Percentiles rank a stretch among this genome's conserved stretches.
Evolutionary conservation across 1,139 yeast species (phyloP).

Genomic region (Williopsis jadinii): DNA sequence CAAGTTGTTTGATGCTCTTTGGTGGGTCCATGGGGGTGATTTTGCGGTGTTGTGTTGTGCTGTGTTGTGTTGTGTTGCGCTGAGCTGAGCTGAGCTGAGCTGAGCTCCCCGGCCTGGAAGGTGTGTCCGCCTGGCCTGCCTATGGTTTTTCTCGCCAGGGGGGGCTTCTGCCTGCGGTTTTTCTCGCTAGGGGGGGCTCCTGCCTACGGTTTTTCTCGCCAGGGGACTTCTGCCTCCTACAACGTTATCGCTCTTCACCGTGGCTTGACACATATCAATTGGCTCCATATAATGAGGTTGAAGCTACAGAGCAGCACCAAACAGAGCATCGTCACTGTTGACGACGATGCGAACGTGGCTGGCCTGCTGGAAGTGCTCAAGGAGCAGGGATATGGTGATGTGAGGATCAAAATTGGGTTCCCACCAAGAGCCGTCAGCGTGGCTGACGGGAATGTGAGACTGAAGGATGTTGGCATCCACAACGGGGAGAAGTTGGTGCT

Average conservation of each 20-base stretch:
- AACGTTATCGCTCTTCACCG: too few relatives aligned
- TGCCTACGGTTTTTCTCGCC: too few relatives aligned
- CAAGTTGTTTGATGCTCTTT: constrained; percentile 26
- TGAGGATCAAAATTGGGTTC: constrained; percentile 43
- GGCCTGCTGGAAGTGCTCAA: constrained; percentile 16
- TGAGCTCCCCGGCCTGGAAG: too few relatives aligned
- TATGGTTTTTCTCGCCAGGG: too few relatives aligned
- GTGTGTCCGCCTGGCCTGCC: too few relatives aligned
- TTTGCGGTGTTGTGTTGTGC: not conserved
- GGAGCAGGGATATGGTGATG: constrained; percentile 2
- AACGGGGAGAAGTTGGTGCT: constrained; percentile 53
- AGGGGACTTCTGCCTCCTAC: too few relatives aligned
- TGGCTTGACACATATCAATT: too few relatives aligned
- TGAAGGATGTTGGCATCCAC: constrained; percentile 38
- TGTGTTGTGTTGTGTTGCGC: not conserved
- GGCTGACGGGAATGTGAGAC: constrained; percentile 13
- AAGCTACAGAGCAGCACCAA: constrained; percentile 17
- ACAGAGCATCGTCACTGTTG: constrained; percentile 21
- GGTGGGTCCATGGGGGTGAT: constrained; percentile 6
- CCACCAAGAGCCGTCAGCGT: constrained; percentile 48
- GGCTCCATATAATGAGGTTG: constrained; percentile 21
- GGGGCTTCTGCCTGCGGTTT: too few relatives aligned
- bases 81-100: too few relatives aligned
- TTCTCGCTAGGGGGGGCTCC: too few relatives aligned
- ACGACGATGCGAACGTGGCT: constrained; percentile 18